Evolutionary conservation across 371 early-diverging fungal genomes (phyloP), one percentile per base, ranked within the genome.

Genomic region (Massospora cicadina): DNA sequence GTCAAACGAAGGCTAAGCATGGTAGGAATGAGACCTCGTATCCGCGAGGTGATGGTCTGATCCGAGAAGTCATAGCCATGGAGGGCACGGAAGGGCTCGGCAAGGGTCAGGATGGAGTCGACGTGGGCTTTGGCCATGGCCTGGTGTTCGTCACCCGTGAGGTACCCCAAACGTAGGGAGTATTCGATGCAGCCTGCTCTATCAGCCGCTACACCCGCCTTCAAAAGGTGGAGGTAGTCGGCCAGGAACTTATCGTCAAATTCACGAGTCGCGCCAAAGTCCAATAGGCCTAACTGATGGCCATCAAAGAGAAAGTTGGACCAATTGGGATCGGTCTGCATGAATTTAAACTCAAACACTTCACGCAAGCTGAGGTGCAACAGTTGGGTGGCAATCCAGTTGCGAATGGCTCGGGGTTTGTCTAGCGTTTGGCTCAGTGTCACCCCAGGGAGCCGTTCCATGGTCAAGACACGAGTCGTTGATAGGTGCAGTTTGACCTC

Each of bases 281-380:
- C 98, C 27, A 98, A 70, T 68, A 98, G 69, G 28, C 86, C 84
- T 58, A 95, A 77, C 76, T 77, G 56, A 12, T 24, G 55, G 30
- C 25, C 55, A 32, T 91, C 82, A 70, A 91, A 98, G 66, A 98
- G 76, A 69, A 98, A 98, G 72, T 98, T 98, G 63, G 91, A 82
- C 95, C 95, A 98, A 71, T 98, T 98, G 2, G 98, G 98, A 70
- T 98, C 98, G 12, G 98, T 98, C 73, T 98, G 98, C 98, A 98
- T 96, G 73, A 88, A 92, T 64, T 83, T 78, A 72, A 90, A 94
- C 27, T 81, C 82, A 71, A 95, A 95, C 54, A 98, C 77, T 70
- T 96, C 97, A 29, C 81, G 77, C 31, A 97, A 76, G 71, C 92
- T 91, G 2, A 97, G 83, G 17, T 80, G 74, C 66, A 97, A 71